phyloP scores from a whole-genome alignment of 306 rosid species.

The Pueraria montana region DNA sequence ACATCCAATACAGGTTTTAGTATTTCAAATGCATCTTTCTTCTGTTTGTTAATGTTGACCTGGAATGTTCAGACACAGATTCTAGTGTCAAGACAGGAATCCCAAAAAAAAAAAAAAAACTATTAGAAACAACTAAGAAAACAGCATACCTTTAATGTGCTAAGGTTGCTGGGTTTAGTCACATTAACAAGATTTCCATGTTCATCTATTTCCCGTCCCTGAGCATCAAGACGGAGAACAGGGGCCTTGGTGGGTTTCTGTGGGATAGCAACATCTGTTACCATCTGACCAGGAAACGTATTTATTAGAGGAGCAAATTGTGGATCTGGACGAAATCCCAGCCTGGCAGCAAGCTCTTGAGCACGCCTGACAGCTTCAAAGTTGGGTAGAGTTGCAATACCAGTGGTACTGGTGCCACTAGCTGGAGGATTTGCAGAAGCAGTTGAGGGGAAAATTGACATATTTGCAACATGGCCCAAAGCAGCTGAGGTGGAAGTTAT shows the following conservation, averaged over 20 bases:
- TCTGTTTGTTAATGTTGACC: constrained; percentile 97
- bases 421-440: constrained; percentile 43
- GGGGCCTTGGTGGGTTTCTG: constrained; percentile 92
- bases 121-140: constrained; percentile 20
- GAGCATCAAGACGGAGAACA: constrained; percentile 99
- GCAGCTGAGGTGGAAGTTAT: constrained; percentile 53
- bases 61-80: constrained; percentile 50
- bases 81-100: constrained; percentile 1
- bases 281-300: constrained; percentile 83
- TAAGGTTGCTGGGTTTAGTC: constrained; percentile 88
- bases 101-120: background rate
- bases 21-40: constrained; percentile 94
- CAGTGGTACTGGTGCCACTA: constrained; percentile 53
- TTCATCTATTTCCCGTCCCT: constrained; percentile 96
- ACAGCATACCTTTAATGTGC: constrained; percentile 87
- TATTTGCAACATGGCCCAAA: constrained; percentile 48
- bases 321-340: constrained; percentile 97
- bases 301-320: constrained; percentile 92
- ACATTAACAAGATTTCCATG: constrained; percentile 85
- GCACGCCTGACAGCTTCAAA: constrained; percentile 92
- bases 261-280: constrained; percentile 63
- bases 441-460: constrained; percentile 58
- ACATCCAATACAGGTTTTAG: constrained; percentile 89
- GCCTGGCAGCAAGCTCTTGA: constrained; percentile 90
- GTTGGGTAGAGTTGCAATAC: constrained; percentile 59